These are phyloP conservation scores for Protomyces macrosporus DNA, from an alignment of 1,139 yeast species.

Conservation along the genomic window DNA sequence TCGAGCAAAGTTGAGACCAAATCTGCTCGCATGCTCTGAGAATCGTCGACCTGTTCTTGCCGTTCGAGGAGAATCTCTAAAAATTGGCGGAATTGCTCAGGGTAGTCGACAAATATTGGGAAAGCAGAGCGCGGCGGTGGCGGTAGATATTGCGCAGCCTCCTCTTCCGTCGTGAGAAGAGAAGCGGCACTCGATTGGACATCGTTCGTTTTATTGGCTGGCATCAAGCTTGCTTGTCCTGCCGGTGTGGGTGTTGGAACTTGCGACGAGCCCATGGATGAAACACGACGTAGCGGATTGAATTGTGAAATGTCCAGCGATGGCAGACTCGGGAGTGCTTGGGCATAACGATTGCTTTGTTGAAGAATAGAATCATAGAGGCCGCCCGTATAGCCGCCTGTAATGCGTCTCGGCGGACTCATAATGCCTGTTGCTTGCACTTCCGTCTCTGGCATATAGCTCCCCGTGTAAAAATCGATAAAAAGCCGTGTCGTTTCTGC, in stretches of 20 bases:
- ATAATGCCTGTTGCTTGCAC: neutral
- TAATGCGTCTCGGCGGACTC: slow-evolving; percentile 7
- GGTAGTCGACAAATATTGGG: slow-evolving; percentile 76
- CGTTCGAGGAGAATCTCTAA: slow-evolving; percentile 65
- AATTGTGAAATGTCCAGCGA: slow-evolving; percentile 15
- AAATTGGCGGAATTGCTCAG: slow-evolving; percentile 86
- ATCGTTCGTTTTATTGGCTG: neutral
- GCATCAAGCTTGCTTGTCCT: too few relatives aligned
- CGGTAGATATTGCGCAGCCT: slow-evolving; percentile 38
- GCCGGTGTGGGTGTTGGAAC: neutral
- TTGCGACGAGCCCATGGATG: neutral
- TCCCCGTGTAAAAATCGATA: slow-evolving; percentile 85
- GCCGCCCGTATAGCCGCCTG: slow-evolving; percentile 27
- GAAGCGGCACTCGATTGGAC: neutral
- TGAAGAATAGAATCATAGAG: slow-evolving; percentile 19
- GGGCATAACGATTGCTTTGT: slow-evolving; percentile 10
- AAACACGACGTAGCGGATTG: slow-evolving; percentile 8
- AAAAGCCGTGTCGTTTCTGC: slow-evolving; percentile 75
- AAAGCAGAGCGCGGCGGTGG: slow-evolving; percentile 86
- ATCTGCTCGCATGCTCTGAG: slow-evolving; percentile 54
- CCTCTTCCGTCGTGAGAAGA: neutral
- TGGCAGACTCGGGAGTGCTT: slow-evolving; percentile 16
- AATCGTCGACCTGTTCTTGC: slow-evolving; percentile 26
- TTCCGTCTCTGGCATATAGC: slow-evolving; percentile 49
- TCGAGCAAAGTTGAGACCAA: slow-evolving; percentile 75